Conservation (phyloP, 2,329 filamentous ascomycete species). For the Ascochyta rabiei region DNA sequence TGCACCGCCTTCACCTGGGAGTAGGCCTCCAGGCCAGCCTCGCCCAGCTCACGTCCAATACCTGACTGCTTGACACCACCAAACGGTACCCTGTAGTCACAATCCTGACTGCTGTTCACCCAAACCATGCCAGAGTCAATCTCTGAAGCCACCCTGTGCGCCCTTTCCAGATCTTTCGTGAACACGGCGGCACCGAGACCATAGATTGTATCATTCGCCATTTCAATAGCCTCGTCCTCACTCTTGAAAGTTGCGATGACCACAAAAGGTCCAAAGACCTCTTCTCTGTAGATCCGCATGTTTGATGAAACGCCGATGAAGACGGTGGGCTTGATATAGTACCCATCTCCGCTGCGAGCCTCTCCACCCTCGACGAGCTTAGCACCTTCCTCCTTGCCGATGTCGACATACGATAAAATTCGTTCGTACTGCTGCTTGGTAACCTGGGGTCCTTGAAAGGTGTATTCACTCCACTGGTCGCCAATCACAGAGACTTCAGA, state of each 20-base stretch:
- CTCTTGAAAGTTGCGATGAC: slow-evolving; percentile 78
- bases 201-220: slow-evolving; percentile 85
- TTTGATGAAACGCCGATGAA: slow-evolving; percentile 77
- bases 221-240: slow-evolving; percentile 76
- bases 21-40: slow-evolving; percentile 41
- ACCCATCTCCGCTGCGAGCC: slow-evolving; percentile 33
- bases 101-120: slow-evolving; percentile 44
- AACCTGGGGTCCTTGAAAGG: slow-evolving; percentile 54
- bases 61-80: slow-evolving; percentile 42
- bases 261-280: slow-evolving; percentile 84
- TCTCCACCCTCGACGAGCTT: slow-evolving; percentile 57
- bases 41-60: slow-evolving; percentile 54
- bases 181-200: slow-evolving; percentile 86
- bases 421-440: slow-evolving; percentile 53
- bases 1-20: slow-evolving; percentile 21
- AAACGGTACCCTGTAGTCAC: slow-evolving; percentile 9
- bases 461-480: slow-evolving; percentile 50
- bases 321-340: slow-evolving; percentile 72
- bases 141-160: slow-evolving; percentile 49
- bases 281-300: slow-evolving; percentile 82
- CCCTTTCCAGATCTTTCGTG: slow-evolving; percentile 58
- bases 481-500: slow-evolving; percentile 30
- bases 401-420: slow-evolving; percentile 52
- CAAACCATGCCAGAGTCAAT: slow-evolving; percentile 50
- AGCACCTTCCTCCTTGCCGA: slow-evolving; percentile 55